Evolutionary conservation across 768 basidiomycete genomes (phyloP).

Genomic region (Russula vinacea): DNA sequence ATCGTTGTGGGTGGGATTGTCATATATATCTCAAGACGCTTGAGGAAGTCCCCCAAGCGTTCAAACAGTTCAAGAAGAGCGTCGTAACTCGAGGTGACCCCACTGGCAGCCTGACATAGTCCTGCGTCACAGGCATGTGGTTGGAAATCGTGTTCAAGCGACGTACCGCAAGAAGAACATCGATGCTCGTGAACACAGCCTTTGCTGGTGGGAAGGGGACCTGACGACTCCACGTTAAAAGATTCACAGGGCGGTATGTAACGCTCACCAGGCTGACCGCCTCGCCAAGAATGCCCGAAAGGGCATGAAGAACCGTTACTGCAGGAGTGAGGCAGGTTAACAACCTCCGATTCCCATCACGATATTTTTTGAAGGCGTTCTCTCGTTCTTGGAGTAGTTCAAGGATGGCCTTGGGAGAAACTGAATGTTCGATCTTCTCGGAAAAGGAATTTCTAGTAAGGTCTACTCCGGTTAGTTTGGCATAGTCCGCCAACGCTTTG

Average conservation of each 20-base stretch:
- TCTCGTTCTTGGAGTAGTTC: slow-evolving; percentile 7
- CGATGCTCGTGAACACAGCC: not conserved
- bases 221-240: not conserved
- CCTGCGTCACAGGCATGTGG: not conserved
- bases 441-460: slow-evolving; percentile 1
- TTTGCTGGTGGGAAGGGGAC: not conserved
- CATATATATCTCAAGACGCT: not conserved
- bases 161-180: not conserved
- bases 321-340: not conserved
- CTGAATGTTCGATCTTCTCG: not conserved
- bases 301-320: not conserved
- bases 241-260: not conserved
- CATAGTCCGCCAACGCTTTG: not conserved
- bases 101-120: not conserved
- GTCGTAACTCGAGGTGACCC: not conserved
- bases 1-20: not conserved
- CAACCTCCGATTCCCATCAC: not conserved
- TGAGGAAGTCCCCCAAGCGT: not conserved
- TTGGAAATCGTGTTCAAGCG: not conserved
- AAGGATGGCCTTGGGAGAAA: slow-evolving; percentile 1
- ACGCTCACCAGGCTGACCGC: not conserved
- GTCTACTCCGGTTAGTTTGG: slow-evolving; percentile 3
- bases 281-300: slow-evolving; percentile 1
- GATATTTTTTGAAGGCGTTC: slow-evolving; percentile 8
- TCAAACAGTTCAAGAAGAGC: not conserved